phyloP scores from a whole-genome alignment of 306 rosid genomes.

The Cucurbita pepo region DNA sequence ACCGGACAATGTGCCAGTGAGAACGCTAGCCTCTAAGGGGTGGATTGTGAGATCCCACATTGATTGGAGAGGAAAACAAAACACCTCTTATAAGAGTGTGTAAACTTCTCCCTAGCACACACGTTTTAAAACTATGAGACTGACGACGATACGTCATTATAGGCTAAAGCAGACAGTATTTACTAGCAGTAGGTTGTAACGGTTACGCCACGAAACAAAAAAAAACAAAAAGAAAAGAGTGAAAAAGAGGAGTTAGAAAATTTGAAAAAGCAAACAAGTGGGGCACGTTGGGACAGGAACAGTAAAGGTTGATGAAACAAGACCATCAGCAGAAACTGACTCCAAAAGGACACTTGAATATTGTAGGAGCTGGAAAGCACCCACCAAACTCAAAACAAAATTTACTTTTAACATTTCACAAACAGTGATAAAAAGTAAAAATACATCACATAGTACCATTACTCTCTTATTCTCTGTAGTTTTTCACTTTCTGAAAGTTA shows the following conservation, averaged over 20 bases:
- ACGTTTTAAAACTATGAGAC: no score
- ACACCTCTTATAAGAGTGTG: no score
- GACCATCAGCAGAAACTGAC: background rate
- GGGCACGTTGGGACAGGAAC: background rate
- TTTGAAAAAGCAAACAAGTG: background rate
- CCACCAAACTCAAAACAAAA: background rate
- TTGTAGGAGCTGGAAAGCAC: background rate
- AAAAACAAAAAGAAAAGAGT: background rate
- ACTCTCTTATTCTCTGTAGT: background rate
- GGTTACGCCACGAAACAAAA: no score
- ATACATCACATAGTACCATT: background rate
- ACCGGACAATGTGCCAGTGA: no score
- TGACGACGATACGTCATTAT: no score
- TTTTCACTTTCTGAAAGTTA: background rate
- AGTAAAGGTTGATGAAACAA: constrained; percentile 1
- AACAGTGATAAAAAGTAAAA: background rate
- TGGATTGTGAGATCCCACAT: no score
- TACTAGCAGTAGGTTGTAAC: no score
- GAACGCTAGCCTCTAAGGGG: no score
- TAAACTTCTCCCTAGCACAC: no score
- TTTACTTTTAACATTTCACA: background rate
- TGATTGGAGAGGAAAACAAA: no score
- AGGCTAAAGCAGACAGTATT: no score
- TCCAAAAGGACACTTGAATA: background rate
- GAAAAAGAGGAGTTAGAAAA: background rate